Conservation (phyloP, 2,329 filamentous ascomycete species). For the Colletotrichum camelliae region DNA sequence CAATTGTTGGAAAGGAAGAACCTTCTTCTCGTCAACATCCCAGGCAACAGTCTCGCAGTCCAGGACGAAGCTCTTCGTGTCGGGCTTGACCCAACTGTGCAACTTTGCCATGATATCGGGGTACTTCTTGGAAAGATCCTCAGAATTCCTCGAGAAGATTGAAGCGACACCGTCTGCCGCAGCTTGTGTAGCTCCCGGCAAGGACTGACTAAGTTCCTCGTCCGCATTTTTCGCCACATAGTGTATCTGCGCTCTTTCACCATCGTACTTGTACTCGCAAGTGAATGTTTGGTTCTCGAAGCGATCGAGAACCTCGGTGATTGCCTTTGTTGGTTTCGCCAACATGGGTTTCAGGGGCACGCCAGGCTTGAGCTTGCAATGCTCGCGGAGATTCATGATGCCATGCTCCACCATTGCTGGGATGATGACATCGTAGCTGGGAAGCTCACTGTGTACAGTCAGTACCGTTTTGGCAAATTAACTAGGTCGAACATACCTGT, state of each 20-base stretch:
- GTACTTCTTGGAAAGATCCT: constrained; percentile 97
- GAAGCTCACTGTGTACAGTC: constrained; percentile 74
- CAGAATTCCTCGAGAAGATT: constrained; percentile 97
- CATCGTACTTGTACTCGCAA: constrained; percentile 99
- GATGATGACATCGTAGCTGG: constrained; percentile 93
- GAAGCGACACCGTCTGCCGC: constrained; percentile 78
- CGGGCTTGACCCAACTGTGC: constrained; percentile 85
- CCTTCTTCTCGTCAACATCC: constrained; percentile 94
- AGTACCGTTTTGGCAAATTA: constrained; percentile 29
- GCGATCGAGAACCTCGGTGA: constrained; percentile 94
- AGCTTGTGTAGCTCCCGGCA: constrained; percentile 67
- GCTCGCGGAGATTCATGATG: constrained; percentile 79
- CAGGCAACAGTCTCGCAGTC: constrained; percentile 98
- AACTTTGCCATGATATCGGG: constrained; percentile 92
- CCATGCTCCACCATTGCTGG: constrained; percentile 88
- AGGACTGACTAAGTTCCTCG: constrained; percentile 69
- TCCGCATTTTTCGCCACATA: constrained; percentile 86
- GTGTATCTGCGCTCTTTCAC: constrained; percentile 97
- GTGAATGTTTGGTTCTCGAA: constrained; percentile 97
- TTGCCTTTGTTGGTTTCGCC: constrained; percentile 97
- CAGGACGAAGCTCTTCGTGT: constrained; percentile 94
- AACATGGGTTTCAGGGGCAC: constrained; percentile 98
- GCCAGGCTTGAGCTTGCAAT: constrained; percentile 90
- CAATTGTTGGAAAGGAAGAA: constrained; percentile 94
- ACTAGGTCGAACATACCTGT: constrained; percentile 62